Base-by-base conservation (phyloP, 495 filamentous ascomycete genomes). In the Trichoderma orchidacearum region DNA sequence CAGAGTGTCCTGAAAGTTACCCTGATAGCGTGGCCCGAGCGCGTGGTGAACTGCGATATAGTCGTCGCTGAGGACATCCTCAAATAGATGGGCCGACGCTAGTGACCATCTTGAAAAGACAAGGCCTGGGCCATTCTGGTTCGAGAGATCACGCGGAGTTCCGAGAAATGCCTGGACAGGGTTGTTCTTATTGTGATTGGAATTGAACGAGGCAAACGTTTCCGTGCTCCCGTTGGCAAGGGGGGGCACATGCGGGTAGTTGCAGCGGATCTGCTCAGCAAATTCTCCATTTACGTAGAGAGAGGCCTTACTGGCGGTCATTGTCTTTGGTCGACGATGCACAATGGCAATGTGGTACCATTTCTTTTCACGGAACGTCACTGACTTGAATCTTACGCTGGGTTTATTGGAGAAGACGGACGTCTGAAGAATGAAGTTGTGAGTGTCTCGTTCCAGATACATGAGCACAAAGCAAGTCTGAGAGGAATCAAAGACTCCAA, bases 341-440 rank as follows among this genome's bases (percentile, higher is more conserved):
- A 89, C 85, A 34, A 98, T 69, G 52, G 83, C 85, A 64, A 98
- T 80, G 68, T 98, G 92, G 67, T 98, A 97, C 94, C 93, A 97
- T 59, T 70, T 75, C 30, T 80, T 72, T 53, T 85, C 75, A 59
- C 85, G 70, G 63, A 98, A 96, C 2, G 74, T 71, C 5, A 81
- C 77, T 0, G 86, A 86, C 68, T 90, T 93, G 74, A 98, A 98
- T 53, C 93, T 82, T 27, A 97, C 87, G 71, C 92, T 97, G 5
- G 93, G 90, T 30, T 85, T 79, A 21, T 85, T 73, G 1, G 89
- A 91, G 34, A 80, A 89, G 53, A 97, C 86, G 12, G 94, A 96
- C 31, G 93, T 97, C 66, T 98, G 93, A 23, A 98, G 75, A 64
- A 98, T 97, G 60, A 98, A 90, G 64, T 95, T 90, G 28, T 80